These are phyloP conservation scores for Aspergillus haitiensis DNA, from an alignment of 495 filamentous ascomycete species.

Conservation along the genomic window DNA sequence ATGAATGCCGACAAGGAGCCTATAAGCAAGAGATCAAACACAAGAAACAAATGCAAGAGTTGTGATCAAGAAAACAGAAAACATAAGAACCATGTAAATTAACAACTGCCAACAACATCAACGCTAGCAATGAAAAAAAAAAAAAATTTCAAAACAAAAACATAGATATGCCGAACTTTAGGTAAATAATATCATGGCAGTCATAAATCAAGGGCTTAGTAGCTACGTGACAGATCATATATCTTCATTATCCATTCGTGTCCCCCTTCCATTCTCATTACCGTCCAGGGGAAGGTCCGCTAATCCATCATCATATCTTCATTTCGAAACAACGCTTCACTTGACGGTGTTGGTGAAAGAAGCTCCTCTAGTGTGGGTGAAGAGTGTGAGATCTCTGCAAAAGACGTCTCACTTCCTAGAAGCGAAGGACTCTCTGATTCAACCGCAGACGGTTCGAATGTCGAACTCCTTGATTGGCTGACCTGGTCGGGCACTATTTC, in stretches of 20 bases:
- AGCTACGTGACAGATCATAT: slow-evolving; percentile 7
- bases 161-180: too few species aligned
- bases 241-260: slow-evolving; percentile 3
- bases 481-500: background rate
- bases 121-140: slow-evolving; percentile 5
- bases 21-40: background rate
- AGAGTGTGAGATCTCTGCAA: background rate
- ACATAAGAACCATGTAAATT: slow-evolving; percentile 5
- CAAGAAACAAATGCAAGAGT: background rate
- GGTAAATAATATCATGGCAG: slow-evolving; percentile 19
- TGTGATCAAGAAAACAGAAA: background rate
- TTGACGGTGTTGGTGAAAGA: background rate
- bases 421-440: background rate
- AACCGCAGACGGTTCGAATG: background rate
- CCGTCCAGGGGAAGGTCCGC: background rate
- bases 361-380: background rate
- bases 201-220: slow-evolving; percentile 20
- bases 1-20: too few species aligned
- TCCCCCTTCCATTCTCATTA: background rate
- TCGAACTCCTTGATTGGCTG: background rate
- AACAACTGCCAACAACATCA: background rate
- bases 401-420: background rate
- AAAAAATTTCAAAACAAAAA: slow-evolving; percentile 8
- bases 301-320: background rate
- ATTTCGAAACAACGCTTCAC: background rate